Percentiles rank a stretch among this genome's conserved stretches.
Conservation (phyloP, 176 grass and related monocot genomes). For the Dendrocalamus sinicus region DNA sequence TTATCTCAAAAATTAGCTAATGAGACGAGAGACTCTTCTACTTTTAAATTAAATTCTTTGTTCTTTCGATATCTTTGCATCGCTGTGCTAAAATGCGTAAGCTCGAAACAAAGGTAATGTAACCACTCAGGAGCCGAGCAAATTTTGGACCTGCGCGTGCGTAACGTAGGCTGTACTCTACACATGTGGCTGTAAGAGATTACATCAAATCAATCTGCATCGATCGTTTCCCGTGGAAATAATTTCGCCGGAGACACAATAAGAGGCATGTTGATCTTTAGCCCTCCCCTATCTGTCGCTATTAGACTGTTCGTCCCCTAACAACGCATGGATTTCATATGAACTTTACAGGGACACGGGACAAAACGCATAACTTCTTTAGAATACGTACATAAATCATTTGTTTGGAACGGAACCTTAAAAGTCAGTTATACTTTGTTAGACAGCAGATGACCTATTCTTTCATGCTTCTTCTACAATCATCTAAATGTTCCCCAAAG, state of each 20-base stretch:
- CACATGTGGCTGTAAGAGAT: slow-evolving; percentile 15
- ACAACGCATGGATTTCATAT: too few relatives aligned
- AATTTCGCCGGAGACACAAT: slow-evolving; percentile 12
- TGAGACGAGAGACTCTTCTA: too few relatives aligned
- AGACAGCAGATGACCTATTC: too few relatives aligned
- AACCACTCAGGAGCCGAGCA: slow-evolving; percentile 5
- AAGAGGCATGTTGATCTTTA: slow-evolving; percentile 14
- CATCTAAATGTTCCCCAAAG: too few relatives aligned
- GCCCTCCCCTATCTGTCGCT: neutral
- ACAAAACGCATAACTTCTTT: too few relatives aligned
- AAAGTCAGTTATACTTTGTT: too few relatives aligned
- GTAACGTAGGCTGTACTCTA: neutral
- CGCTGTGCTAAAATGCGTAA: neutral
- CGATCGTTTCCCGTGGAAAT: neutral
- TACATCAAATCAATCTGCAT: slow-evolving; percentile 34
- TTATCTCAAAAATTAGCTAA: too few relatives aligned
- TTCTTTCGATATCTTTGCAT: neutral
- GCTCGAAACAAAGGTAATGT: neutral
- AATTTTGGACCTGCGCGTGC: neutral
- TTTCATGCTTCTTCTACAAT: neutral
- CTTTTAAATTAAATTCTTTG: too few relatives aligned
- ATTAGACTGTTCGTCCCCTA: slow-evolving; percentile 23
- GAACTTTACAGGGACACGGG: too few relatives aligned
- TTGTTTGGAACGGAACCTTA: too few relatives aligned
- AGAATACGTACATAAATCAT: too few relatives aligned